These are phyloP conservation scores for Spathaspora hagerdaliae DNA, from an alignment of 805 yeast genomes.

Conservation along the genomic window DNA sequence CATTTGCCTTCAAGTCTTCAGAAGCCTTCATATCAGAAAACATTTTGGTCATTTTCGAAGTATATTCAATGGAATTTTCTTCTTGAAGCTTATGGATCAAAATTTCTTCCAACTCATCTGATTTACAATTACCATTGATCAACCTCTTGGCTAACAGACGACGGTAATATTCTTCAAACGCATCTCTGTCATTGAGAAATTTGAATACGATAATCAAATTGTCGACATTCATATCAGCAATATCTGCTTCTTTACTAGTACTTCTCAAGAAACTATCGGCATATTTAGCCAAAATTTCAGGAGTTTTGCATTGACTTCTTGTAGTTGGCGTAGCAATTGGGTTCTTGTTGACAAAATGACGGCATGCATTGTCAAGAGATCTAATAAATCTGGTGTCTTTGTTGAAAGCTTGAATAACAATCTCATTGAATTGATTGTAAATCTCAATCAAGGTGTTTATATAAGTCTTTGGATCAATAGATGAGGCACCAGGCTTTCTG, in stretches of 20 bases:
- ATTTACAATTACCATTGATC: conserved; percentile 79
- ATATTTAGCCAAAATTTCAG: conserved; percentile 87
- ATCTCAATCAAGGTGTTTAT: conserved; percentile 72
- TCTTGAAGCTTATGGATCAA: conserved; percentile 83
- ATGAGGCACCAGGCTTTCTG: conserved; percentile 5
- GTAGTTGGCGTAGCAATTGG: conserved; percentile 68
- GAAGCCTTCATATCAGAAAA: conserved; percentile 89
- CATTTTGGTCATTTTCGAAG: conserved; percentile 93
- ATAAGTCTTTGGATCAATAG: conserved; percentile 73
- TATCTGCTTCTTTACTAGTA: conserved; percentile 64
- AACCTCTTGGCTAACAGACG: conserved; percentile 84
- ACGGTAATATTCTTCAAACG: conserved; percentile 90
- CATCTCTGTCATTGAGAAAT: conserved; percentile 89
- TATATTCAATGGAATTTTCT: conserved; percentile 88
- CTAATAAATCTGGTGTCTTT: conserved; percentile 75
- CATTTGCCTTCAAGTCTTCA: conserved; percentile 61
- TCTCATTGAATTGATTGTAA: conserved; percentile 60
- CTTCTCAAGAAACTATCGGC: conserved; percentile 80
- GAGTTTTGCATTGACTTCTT: conserved; percentile 69
- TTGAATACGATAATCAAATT: conserved; percentile 85
- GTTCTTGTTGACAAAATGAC: conserved; percentile 77
- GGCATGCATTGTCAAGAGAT: conserved; percentile 87
- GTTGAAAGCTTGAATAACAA: conserved; percentile 65
- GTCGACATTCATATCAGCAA: conserved; percentile 73
- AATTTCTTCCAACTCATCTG: conserved; percentile 79